Conservation (phyloP, 495 filamentous ascomycete genomes). For the Talaromyces borbonicus region DNA sequence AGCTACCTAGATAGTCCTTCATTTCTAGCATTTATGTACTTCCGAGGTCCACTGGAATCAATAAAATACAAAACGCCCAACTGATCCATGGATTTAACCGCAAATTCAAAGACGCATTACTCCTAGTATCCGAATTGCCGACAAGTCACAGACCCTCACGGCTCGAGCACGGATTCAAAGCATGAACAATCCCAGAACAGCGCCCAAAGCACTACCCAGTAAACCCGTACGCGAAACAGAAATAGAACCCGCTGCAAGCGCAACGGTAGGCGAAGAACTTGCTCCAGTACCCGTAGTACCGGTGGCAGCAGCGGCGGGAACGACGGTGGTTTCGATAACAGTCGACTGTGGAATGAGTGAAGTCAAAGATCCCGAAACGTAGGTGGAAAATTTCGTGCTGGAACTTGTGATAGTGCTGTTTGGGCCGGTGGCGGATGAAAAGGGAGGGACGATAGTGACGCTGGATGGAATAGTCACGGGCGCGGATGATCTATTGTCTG, state of each 20-base stretch:
- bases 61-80: no score
- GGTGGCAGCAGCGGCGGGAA: background rate
- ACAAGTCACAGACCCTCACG: no score
- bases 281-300: background rate
- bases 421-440: slow-evolving; percentile 3
- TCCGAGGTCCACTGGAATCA: background rate
- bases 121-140: background rate
- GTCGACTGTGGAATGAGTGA: slow-evolving; percentile 5
- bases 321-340: slow-evolving; percentile 6
- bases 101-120: no score
- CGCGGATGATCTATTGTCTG: background rate
- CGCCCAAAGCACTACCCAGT: background rate
- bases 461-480: slow-evolving; percentile 6
- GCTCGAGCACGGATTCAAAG: no score
- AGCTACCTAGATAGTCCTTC: no score
- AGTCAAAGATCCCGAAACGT: slow-evolving; percentile 1
- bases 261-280: slow-evolving; percentile 3
- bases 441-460: background rate
- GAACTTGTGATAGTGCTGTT: slow-evolving; percentile 5
- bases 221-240: background rate
- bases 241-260: background rate
- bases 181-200: background rate
- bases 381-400: slow-evolving; percentile 4
- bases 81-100: no score
- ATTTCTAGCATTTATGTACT: background rate